phyloP scores from a whole-genome alignment of 2,329 filamentous ascomycete genomes.

The Xylaria multiplex region DNA sequence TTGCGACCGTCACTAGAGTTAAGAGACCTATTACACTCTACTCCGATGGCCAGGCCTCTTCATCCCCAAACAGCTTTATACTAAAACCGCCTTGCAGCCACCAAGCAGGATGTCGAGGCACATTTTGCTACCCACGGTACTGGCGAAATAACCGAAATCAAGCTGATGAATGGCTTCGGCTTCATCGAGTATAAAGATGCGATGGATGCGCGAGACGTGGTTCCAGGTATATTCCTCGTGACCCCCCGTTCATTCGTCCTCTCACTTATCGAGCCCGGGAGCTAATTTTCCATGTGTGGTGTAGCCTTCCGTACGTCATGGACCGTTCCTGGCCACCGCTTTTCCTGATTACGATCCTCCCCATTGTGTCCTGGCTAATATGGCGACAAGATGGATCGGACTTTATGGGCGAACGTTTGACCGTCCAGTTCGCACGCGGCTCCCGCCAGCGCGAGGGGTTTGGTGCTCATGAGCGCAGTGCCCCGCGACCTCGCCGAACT shows the following conservation, averaged over 20 bases:
- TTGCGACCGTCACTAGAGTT: slow-evolving; percentile 15
- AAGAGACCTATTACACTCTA: slow-evolving; percentile 1
- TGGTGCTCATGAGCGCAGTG: slow-evolving; percentile 65
- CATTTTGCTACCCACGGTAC: slow-evolving; percentile 97
- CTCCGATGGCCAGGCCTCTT: slow-evolving; percentile 22
- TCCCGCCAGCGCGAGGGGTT: slow-evolving; percentile 67
- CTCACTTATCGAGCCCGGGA: neutral
- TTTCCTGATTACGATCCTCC: slow-evolving; percentile 43
- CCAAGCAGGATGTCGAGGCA: slow-evolving; percentile 94
- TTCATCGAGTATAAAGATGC: slow-evolving; percentile 99
- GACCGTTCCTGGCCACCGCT: slow-evolving; percentile 50
- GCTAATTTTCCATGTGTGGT: slow-evolving; percentile 45
- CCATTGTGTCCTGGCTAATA: slow-evolving; percentile 52
- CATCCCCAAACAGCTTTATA: slow-evolving; percentile 12
- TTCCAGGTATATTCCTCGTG: slow-evolving; percentile 78
- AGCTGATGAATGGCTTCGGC: slow-evolving; percentile 99
- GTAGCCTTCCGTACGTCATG: slow-evolving; percentile 70
- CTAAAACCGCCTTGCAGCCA: slow-evolving; percentile 54
- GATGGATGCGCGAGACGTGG: slow-evolving; percentile 97
- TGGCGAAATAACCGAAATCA: slow-evolving; percentile 98
- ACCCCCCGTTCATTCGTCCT: slow-evolving; percentile 26
- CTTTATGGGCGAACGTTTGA: slow-evolving; percentile 97
- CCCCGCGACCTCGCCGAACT: slow-evolving; percentile 87
- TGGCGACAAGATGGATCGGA: slow-evolving; percentile 83
- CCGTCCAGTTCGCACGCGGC: slow-evolving; percentile 97